Conservation (phyloP, 2,329 filamentous ascomycete genomes). For the Chrysoporthe puriensis region DNA sequence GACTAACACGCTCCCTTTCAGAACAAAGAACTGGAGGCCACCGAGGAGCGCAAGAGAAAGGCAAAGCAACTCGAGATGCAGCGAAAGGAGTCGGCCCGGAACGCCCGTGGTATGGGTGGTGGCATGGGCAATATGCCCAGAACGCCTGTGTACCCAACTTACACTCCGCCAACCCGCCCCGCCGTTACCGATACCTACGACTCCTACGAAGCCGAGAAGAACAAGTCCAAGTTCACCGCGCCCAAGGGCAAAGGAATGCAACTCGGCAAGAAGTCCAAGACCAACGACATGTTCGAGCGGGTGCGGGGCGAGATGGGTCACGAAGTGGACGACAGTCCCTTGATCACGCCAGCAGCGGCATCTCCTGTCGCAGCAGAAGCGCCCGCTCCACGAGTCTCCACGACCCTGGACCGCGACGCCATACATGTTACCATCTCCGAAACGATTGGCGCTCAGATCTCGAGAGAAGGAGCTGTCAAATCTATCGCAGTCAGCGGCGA, state of each 20-base stretch:
- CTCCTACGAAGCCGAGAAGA: constrained; percentile 96
- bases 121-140: constrained; percentile 60
- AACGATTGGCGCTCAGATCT: constrained; percentile 86
- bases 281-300: constrained; percentile 94
- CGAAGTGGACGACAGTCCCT: constrained; percentile 76
- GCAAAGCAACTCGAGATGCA: constrained; percentile 99
- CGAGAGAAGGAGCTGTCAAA: constrained; percentile 83
- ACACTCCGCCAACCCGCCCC: constrained; percentile 78
- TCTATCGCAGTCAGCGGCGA: constrained; percentile 91
- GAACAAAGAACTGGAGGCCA: constrained; percentile 99
- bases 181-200: constrained; percentile 83
- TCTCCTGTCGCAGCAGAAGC: constrained; percentile 56
- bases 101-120: constrained; percentile 56
- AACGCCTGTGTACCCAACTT: constrained; percentile 84
- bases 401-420: constrained; percentile 77
- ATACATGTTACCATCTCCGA: constrained; percentile 89
- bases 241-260: constrained; percentile 98
- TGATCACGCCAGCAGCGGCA: constrained; percentile 61
- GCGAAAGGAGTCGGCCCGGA: constrained; percentile 90
- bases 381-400: constrained; percentile 60
- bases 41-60: constrained; percentile 96
- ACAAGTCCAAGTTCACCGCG: constrained; percentile 80
- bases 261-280: constrained; percentile 97
- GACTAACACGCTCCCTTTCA: constrained; percentile 41
- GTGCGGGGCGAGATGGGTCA: constrained; percentile 90